Evolutionary conservation across 2,329 filamentous ascomycete species (phyloP).

Genomic region (Stagonosporopsis chrysanthemi): DNA sequence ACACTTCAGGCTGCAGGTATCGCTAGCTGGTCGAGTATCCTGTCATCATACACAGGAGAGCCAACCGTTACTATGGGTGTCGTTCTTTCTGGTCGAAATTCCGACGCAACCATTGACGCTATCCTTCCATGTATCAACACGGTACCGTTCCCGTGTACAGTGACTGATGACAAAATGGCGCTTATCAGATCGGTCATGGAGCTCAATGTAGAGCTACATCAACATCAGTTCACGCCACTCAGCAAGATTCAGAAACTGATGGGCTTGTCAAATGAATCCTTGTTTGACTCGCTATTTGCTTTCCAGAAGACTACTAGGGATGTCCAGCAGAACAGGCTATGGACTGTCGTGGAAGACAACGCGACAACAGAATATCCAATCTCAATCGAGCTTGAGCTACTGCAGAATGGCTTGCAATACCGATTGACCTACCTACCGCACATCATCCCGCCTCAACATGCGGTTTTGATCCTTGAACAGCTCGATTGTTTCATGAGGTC

Average conservation of each 20-base stretch:
- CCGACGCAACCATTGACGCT: constrained; percentile 64
- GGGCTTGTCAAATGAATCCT: constrained; percentile 66
- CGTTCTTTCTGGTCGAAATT: constrained; percentile 77
- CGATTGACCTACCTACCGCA: constrained; percentile 71
- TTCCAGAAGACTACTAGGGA: constrained; percentile 69
- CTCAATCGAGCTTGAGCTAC: constrained; percentile 79
- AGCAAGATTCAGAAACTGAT: constrained; percentile 76
- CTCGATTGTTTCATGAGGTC: constrained; percentile 72
- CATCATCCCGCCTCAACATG: constrained; percentile 73
- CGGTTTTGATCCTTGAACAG: constrained; percentile 70
- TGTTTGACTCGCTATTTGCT: constrained; percentile 87
- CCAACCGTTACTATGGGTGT: constrained; percentile 76
- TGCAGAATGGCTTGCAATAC: constrained; percentile 61
- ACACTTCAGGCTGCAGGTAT: constrained; percentile 79
- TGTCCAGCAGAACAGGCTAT: constrained; percentile 51
- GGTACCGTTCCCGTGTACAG: constrained; percentile 72
- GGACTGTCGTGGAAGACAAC: constrained; percentile 69
- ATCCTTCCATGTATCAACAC: constrained; percentile 85
- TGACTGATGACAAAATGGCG: constrained; percentile 61
- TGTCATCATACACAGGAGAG: constrained; percentile 81
- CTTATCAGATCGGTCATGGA: constrained; percentile 70
- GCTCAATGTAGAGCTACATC: constrained; percentile 69
- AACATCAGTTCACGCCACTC: constrained; percentile 75
- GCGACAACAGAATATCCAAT: constrained; percentile 78
- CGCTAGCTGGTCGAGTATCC: constrained; percentile 77